Evolutionary conservation across 2,329 filamentous ascomycete species (phyloP), one percentile per base, ranked within the genome.

Genomic region (Aspergillaceae sp.): DNA sequence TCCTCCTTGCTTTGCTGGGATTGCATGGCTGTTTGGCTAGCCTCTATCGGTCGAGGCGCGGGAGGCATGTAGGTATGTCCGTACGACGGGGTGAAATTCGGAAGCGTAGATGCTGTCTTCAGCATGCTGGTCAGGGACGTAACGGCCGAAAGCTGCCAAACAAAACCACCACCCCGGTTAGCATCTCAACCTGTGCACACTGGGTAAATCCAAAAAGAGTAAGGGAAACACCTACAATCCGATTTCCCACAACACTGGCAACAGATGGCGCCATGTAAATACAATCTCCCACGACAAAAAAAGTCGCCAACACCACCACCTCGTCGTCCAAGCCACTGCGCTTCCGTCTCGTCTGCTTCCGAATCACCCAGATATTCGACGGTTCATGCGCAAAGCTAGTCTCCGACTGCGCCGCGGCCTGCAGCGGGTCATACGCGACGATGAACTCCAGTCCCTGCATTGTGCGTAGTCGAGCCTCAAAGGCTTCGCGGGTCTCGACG

Each of bases 231-330:
- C 71, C 44, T 67, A 77, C 74, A 59, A 80, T 67, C 51, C 76
- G 67, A 50, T 72, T 71, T 33, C 74, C 74, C 5, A 84, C 63
- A 5, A 84, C 70, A 54, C 79, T 79, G 35, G 74, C 72, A 43
- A 83, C 68, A 7, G 75, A 78, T 2, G 80, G 79, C 8, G 80
- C 79, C 72, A 81, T 79, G 55, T 78, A 79, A 37, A 83, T 73
- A 42, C 72, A 73, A 44, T 79, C 75, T 1, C 76, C 78, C n/a
- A 82, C 71, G 7, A 80, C 70, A 56, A 78, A 83, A 61, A 78
- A 83, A 2, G 77, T 79, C 8, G 71, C 75, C 41, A 82, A 63
- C 4, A 78, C 68, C 29, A 70, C 72, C 29, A 78, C 67, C 46
- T 78, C 73, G 58, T 75, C 73, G 34, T 71, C 65, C 48, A 61